These are phyloP conservation scores for Fusarium sp. DNA, from an alignment of 2,329 filamentous ascomycete genomes.

Conservation along the genomic window DNA sequence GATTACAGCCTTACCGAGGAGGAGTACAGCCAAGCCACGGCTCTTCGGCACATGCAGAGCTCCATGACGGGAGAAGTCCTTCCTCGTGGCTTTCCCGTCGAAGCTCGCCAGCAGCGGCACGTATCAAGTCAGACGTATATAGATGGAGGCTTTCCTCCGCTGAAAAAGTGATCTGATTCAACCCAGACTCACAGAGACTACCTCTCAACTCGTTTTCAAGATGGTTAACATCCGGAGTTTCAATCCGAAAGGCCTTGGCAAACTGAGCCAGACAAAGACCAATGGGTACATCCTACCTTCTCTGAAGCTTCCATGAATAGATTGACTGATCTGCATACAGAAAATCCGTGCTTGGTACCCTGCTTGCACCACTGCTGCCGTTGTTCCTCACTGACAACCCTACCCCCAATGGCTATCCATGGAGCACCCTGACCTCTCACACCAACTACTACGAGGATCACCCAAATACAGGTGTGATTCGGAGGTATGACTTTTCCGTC, in stretches of 20 bases:
- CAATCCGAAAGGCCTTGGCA: slow-evolving; percentile 27
- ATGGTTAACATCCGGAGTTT: slow-evolving; percentile 37
- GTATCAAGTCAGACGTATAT: slow-evolving; percentile 27
- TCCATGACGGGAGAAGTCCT: slow-evolving; percentile 2
- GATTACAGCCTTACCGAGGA: slow-evolving; percentile 14
- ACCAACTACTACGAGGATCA: slow-evolving; percentile 64
- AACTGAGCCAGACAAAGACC: slow-evolving; percentile 34
- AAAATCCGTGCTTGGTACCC: slow-evolving; percentile 56
- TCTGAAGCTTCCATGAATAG: neutral
- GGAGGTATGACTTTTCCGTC: slow-evolving; percentile 66
- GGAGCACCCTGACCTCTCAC: slow-evolving; percentile 58
- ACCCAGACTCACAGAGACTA: slow-evolving; percentile 12
- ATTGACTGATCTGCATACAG: slow-evolving; percentile 39
- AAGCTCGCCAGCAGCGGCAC: neutral
- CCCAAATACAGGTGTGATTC: slow-evolving; percentile 66
- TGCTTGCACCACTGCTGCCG: slow-evolving; percentile 53
- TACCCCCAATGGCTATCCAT: slow-evolving; percentile 62
- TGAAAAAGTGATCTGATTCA: neutral
- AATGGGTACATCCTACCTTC: slow-evolving; percentile 33
- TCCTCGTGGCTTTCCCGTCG: slow-evolving; percentile 17
- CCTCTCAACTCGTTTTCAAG: slow-evolving; percentile 4
- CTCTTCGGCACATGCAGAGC: slow-evolving; percentile 26
- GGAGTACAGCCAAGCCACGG: slow-evolving; percentile 21
- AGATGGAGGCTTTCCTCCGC: slow-evolving; percentile 19
- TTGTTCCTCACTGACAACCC: slow-evolving; percentile 62